These are phyloP conservation scores for Boechera retrofracta DNA, from an alignment of 345 rosid species.

Conservation along the genomic window DNA sequence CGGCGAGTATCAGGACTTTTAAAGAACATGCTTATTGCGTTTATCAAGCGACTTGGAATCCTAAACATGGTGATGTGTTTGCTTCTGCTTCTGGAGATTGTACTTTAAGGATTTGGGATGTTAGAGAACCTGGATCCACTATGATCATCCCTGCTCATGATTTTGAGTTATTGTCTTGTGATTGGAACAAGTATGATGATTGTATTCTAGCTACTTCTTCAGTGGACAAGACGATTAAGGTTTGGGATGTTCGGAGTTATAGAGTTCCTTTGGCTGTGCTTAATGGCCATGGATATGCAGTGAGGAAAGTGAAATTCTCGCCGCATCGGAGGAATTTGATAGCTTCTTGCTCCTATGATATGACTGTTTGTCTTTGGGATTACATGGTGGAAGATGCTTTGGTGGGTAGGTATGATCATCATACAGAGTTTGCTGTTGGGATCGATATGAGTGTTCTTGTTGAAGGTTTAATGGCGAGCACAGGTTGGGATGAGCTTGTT, in stretches of 20 bases:
- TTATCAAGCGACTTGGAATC: constrained; percentile 84
- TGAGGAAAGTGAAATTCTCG: constrained; percentile 84
- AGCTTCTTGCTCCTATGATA: constrained; percentile 85
- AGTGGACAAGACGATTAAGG: constrained; percentile 73
- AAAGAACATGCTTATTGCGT: constrained; percentile 92
- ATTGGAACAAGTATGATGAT: constrained; percentile 96
- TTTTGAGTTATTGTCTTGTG: constrained; percentile 75
- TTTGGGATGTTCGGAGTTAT: constrained; percentile 87
- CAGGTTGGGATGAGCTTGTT: constrained; percentile 96
- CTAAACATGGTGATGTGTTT: constrained; percentile 86
- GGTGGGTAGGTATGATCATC: constrained; percentile 84
- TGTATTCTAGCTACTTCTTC: constrained; percentile 79
- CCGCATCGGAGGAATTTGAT: constrained; percentile 77
- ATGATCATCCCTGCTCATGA: constrained; percentile 94
- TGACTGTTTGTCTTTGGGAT: constrained; percentile 92
- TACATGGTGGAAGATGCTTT: constrained; percentile 89
- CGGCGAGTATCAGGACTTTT: constrained; percentile 79
- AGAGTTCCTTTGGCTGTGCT: constrained; percentile 72
- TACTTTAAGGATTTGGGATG: constrained; percentile 85
- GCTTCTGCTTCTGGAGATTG: constrained; percentile 95
- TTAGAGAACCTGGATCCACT: constrained; percentile 85
- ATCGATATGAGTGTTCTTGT: constrained; percentile 95
- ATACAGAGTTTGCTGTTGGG: constrained; percentile 85
- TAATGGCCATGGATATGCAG: constrained; percentile 86
- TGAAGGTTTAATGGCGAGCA: constrained; percentile 85